These are phyloP conservation scores for Russula abietina DNA, from an alignment of 768 basidiomycete genomes.

Conservation along the genomic window DNA sequence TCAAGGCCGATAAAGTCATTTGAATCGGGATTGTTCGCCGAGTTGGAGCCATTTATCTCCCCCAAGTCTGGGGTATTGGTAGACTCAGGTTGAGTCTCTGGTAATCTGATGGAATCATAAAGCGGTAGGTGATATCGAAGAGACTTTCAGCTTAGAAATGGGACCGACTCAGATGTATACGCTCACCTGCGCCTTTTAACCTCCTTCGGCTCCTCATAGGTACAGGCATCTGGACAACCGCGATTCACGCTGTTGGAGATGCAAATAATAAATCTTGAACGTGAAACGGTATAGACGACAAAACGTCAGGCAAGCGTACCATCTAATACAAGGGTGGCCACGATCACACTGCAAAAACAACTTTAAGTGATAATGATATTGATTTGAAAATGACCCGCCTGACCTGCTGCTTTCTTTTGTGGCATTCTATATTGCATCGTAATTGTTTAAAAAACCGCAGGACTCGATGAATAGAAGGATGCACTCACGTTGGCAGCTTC, in stretches of 20 bases:
- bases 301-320: slow-evolving; percentile 14
- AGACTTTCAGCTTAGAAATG: no score
- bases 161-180: neutral
- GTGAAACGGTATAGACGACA: neutral
- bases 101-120: neutral
- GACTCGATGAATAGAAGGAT: neutral
- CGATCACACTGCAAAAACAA: slow-evolving; percentile 24
- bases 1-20: slow-evolving; percentile 22
- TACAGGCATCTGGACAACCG: slow-evolving; percentile 23
- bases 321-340: slow-evolving; percentile 27
- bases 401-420: slow-evolving; percentile 28
- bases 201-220: slow-evolving; percentile 24
- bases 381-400: neutral
- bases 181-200: slow-evolving; percentile 20
- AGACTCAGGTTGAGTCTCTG: neutral
- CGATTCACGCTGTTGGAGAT: slow-evolving; percentile 20
- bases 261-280: neutral
- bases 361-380: neutral
- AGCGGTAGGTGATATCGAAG: neutral
- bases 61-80: slow-evolving; percentile 4
- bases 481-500: slow-evolving; percentile 25
- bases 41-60: slow-evolving; percentile 1
- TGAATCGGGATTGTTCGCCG: slow-evolving; percentile 14
- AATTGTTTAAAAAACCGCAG: neutral
- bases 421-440: slow-evolving; percentile 22